Evolutionary conservation across 2,329 filamentous ascomycete genomes (phyloP).

Genomic region (Xylariaceae sp.): DNA sequence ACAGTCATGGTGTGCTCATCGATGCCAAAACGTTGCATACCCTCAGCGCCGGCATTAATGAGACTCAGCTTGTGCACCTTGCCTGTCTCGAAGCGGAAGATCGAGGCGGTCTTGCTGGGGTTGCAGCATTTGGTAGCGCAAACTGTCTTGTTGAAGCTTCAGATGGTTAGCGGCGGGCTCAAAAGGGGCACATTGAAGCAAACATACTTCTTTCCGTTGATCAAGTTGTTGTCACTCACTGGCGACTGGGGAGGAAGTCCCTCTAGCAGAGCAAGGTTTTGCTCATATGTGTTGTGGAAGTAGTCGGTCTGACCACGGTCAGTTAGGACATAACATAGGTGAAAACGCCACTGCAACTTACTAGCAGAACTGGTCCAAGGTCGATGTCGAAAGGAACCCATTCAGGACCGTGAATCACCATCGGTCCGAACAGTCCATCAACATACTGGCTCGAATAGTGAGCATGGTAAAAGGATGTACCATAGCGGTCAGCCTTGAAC

Average conservation of each 20-base stretch:
- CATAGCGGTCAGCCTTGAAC: conserved; percentile 4
- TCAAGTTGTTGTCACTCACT: not conserved
- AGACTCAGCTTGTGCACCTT: not conserved
- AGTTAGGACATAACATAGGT: not conserved
- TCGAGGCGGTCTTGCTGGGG: not conserved
- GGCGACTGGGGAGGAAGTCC: not conserved
- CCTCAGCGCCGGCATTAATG: not conserved
- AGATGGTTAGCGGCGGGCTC: too few species aligned
- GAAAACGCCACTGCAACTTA: not conserved
- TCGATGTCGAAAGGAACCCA: not conserved
- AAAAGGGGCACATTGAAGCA: not conserved
- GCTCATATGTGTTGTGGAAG: not conserved
- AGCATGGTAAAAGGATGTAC: conserved; percentile 5
- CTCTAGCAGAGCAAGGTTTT: not conserved
- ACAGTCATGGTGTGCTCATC: conserved; percentile 51
- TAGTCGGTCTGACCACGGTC: not conserved
- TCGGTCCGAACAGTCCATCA: conserved; percentile 39
- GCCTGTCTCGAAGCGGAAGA: not conserved
- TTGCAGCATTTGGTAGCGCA: not conserved
- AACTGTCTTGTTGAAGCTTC: not conserved
- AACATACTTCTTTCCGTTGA: not conserved
- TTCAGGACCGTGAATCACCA: conserved; percentile 49
- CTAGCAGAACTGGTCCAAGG: not conserved
- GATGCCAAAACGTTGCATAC: conserved; percentile 38
- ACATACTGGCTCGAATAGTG: conserved; percentile 8